Evolutionary conservation across 2,329 filamentous ascomycete genomes (phyloP).

Genomic region (Didymellaceae sp.): DNA sequence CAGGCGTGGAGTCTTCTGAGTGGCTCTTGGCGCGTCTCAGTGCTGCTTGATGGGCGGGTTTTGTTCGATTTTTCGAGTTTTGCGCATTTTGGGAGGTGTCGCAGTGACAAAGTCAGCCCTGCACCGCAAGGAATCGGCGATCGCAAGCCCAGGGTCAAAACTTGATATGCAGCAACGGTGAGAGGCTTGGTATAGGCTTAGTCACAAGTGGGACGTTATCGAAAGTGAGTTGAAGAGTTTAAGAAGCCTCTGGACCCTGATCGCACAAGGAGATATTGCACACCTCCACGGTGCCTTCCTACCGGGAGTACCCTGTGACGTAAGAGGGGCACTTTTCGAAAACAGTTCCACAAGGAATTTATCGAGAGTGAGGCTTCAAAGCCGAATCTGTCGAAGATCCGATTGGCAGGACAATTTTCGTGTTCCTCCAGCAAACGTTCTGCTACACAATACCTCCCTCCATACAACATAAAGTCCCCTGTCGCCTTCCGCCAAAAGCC

Average conservation of each 20-base stretch:
- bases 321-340: constrained; percentile 1
- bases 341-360: not conserved
- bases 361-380: not conserved
- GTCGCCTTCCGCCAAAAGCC: too few relatives aligned
- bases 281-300: constrained; percentile 13
- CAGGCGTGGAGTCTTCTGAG: not conserved
- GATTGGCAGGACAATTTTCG: not conserved
- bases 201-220: constrained; percentile 14
- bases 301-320: constrained; percentile 7
- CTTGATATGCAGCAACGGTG: constrained; percentile 8
- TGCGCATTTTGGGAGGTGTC: constrained; percentile 1
- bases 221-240: constrained; percentile 1
- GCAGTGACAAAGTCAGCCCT: constrained; percentile 7
- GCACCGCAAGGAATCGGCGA: constrained; percentile 19
- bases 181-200: constrained; percentile 15
- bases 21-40: not conserved
- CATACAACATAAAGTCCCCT: too few relatives aligned
- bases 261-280: constrained; percentile 4
- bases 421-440: not conserved
- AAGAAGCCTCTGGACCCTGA: constrained; percentile 5
- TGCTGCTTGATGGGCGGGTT: not conserved
- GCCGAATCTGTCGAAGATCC: not conserved
- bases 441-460: too few relatives aligned
- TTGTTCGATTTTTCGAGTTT: not conserved
- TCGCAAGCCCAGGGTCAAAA: constrained; percentile 22